phyloP scores from a whole-genome alignment of 176 grass and related monocot genomes.

The Paspalum notatum region DNA sequence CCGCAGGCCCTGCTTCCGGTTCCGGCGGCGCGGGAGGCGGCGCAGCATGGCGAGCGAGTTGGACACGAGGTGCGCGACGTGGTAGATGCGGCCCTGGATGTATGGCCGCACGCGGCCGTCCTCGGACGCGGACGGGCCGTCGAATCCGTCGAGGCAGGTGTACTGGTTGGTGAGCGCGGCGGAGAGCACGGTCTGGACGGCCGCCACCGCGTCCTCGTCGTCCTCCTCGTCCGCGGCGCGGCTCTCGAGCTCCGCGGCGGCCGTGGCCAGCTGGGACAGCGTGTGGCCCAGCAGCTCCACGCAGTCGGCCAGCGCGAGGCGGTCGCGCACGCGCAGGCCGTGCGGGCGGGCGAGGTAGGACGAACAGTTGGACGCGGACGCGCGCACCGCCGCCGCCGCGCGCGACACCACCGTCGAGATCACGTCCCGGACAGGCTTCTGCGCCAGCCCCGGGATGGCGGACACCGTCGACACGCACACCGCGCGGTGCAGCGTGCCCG shows the following conservation, averaged over 20 bases:
- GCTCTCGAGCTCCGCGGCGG: constrained; percentile 54
- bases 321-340: constrained; percentile 51
- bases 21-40: constrained; percentile 46
- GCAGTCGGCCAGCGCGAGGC: constrained; percentile 75
- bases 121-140: constrained; percentile 40
- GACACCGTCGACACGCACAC: constrained; percentile 70
- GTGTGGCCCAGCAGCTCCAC: constrained; percentile 74
- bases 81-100: constrained; percentile 87
- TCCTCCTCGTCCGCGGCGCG: neutral
- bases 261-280: constrained; percentile 53
- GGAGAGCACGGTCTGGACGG: constrained; percentile 77
- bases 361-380: constrained; percentile 61
- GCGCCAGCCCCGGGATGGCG: constrained; percentile 37
- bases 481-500: constrained; percentile 73
- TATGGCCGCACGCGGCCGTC: constrained; percentile 66
- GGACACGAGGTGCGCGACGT: constrained; percentile 74
- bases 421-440: constrained; percentile 52
- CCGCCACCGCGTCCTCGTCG: constrained; percentile 26
- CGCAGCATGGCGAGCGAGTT: constrained; percentile 90
- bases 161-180: constrained; percentile 92
- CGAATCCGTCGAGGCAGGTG: constrained; percentile 87
- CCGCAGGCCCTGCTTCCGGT: neutral
- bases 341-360: constrained; percentile 52
- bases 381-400: constrained; percentile 65
- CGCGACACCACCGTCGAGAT: constrained; percentile 53